Evolutionary conservation across 2,329 filamentous ascomycete genomes (phyloP), one percentile per base, ranked within the genome.

Genomic region (Fusarium sp.): DNA sequence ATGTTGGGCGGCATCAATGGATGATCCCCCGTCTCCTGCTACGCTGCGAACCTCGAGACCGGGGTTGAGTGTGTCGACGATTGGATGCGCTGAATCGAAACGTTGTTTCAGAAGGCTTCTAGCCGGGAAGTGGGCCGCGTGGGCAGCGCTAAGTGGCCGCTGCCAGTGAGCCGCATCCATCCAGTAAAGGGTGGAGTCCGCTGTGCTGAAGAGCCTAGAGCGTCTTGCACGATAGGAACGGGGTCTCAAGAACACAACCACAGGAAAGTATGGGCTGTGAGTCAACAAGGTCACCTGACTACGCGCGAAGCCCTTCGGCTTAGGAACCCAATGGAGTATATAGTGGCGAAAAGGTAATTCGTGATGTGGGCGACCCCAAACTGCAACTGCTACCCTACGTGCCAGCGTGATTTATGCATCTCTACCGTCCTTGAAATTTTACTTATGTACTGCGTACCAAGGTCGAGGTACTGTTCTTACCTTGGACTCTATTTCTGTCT

Each of bases 71-170:
- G 16, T 31, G 13, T 9, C 48, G 56, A 72, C 53, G 73, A 76
- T 76, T 76, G 74, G 74, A 43, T 60, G 40, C 58, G 37, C 62
- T 66, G 48, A 61, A 36, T 68, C 65, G 54, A 73, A 60, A 65
- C 46, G 63, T 66, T 61, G 74, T 76, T 75, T 76, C 74, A 76
- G 71, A 62, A 39, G 40, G 53, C 62, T 47, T 59, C 55, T 16
- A 48, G 52, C 50, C 34, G 13, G 12, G 16, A 4, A 27, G 60
- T 53, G 60, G 62, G 9, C 13, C 23, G 4, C 13, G 41, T 47
- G 61, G 55, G 34, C 11, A 52, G 64, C 64, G 62, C 46, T 71
- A 56, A 68, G 13, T 60, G 54, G 53, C 27, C 7, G 31, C 62
- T 50, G 37, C 18, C 15, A 28, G 40, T 13, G 53, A 41, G 46